phyloP scores from a whole-genome alignment of 306 rosid genomes.

The Neltuma alba region DNA sequence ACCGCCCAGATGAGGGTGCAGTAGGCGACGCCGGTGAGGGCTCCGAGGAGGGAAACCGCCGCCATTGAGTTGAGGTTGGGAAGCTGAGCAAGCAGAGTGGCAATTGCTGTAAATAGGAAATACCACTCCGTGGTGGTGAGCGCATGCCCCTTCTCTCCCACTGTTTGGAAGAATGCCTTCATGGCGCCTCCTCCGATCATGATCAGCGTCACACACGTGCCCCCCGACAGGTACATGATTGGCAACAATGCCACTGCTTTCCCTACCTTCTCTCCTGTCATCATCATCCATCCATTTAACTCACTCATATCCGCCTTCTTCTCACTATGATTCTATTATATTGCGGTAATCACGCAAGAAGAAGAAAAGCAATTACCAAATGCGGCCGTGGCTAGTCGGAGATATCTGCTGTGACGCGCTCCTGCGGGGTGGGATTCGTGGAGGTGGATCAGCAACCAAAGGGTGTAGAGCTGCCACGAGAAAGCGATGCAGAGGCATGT shows the following conservation, averaged over 20 bases:
- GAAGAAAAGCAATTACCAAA: constrained; percentile 62
- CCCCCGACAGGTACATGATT: constrained; percentile 75
- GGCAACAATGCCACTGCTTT: constrained; percentile 54
- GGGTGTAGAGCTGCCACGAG: constrained; percentile 74
- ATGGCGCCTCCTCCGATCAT: too few relatives aligned
- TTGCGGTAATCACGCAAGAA: too few relatives aligned
- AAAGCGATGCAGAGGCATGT: constrained; percentile 49
- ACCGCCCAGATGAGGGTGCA: constrained; percentile 62
- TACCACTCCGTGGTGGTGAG: too few relatives aligned
- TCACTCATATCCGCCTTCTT: too few relatives aligned
- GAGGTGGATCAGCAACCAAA: constrained; percentile 73
- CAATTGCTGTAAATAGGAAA: too few relatives aligned
- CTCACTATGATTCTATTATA: too few relatives aligned
- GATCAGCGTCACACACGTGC: constrained; percentile 1
- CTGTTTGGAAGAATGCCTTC: too few relatives aligned
- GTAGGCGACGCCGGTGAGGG: constrained; percentile 60
- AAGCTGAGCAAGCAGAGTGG: too few relatives aligned
- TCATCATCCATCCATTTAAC: background rate
- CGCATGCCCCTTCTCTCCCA: too few relatives aligned
- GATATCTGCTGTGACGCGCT: constrained; percentile 73
- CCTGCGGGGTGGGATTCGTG: constrained; percentile 73
- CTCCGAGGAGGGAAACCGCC: constrained; percentile 70
- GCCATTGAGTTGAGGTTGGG: constrained; percentile 47
- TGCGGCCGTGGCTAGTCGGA: constrained; percentile 67
- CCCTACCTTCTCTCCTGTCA: constrained; percentile 72